These are phyloP conservation scores for Candida sanyaensis DNA, from an alignment of 1,139 yeast genomes.

Conservation along the genomic window DNA sequence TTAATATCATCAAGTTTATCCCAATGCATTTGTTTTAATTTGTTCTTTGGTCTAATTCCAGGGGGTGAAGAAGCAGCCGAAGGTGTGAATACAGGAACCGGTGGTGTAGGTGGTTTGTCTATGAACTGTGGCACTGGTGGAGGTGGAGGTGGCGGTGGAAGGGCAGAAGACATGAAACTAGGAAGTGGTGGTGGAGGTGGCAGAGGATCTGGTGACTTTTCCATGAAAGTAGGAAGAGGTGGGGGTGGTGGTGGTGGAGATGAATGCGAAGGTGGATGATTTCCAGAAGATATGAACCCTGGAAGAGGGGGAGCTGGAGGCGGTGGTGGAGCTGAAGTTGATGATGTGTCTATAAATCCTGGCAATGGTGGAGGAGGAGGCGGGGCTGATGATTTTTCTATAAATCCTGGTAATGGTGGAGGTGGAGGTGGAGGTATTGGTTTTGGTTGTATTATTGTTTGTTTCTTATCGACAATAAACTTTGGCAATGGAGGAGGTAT, in stretches of 20 bases:
- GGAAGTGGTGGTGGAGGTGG: conserved; percentile 5
- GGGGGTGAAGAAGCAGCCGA: conserved; percentile 8
- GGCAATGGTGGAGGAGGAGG: conserved; percentile 22
- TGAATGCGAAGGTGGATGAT: too few species aligned
- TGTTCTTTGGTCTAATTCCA: conserved; percentile 54
- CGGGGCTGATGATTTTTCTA: conserved; percentile 17
- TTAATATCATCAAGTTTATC: conserved; percentile 72
- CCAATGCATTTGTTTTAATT: conserved; percentile 95
- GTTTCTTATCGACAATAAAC: background rate
- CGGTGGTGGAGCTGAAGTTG: too few species aligned
- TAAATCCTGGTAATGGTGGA: conserved; percentile 3
- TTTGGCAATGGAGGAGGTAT: conserved; percentile 5
- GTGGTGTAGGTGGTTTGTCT: background rate
- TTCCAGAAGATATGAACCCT: too few species aligned
- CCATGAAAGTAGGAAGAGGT: conserved; percentile 12
- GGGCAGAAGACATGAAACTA: conserved; percentile 6
- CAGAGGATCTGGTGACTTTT: background rate
- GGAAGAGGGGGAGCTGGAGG: conserved; percentile 8
- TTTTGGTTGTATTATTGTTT: background rate
- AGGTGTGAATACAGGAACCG: background rate
- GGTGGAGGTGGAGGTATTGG: conserved; percentile 9
- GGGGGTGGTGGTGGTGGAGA: conserved; percentile 17
- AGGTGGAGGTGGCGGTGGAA: conserved; percentile 10
- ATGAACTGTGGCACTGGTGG: background rate
- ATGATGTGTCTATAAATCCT: too few species aligned